Evolutionary conservation across 345 rosid genomes (phyloP).

Genomic region (Geranium brycei): DNA sequence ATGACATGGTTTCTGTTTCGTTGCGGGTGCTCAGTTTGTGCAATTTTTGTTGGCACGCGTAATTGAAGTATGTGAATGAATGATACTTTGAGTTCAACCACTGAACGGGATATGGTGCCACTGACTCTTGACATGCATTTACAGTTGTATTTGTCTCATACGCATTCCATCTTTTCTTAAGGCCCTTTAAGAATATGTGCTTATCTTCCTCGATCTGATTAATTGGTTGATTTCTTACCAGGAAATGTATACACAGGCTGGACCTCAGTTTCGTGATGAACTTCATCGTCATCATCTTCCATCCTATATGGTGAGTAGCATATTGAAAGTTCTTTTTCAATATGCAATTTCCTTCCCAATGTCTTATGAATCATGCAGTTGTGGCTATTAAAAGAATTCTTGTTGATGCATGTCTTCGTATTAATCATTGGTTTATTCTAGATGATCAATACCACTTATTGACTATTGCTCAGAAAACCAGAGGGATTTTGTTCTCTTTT

Average conservation of each 20-base stretch:
- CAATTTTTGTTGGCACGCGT: neutral
- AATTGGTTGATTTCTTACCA: constrained; percentile 24
- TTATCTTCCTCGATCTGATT: neutral
- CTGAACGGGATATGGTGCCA: neutral
- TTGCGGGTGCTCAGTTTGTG: neutral
- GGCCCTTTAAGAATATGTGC: neutral
- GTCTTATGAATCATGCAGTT: neutral
- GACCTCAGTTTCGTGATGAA: constrained; percentile 94
- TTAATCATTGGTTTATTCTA: neutral
- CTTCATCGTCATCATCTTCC: constrained; percentile 93
- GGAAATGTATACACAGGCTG: constrained; percentile 95
- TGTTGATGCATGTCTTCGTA: neutral
- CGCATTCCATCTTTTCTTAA: neutral
- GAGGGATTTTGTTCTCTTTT: neutral
- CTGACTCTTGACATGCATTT: neutral
- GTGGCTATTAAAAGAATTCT: neutral
- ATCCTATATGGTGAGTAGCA: constrained; percentile 54
- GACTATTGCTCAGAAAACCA: neutral
- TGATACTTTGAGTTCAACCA: too few species aligned
- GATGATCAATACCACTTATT: neutral
- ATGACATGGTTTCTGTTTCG: neutral
- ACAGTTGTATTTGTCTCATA: neutral
- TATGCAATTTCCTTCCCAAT: neutral
- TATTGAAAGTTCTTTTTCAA: constrained; percentile 5
- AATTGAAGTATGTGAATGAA: too few species aligned